Evolutionary conservation across 441 rosid genomes (phyloP).

Genomic region (Pelargonium australe): DNA sequence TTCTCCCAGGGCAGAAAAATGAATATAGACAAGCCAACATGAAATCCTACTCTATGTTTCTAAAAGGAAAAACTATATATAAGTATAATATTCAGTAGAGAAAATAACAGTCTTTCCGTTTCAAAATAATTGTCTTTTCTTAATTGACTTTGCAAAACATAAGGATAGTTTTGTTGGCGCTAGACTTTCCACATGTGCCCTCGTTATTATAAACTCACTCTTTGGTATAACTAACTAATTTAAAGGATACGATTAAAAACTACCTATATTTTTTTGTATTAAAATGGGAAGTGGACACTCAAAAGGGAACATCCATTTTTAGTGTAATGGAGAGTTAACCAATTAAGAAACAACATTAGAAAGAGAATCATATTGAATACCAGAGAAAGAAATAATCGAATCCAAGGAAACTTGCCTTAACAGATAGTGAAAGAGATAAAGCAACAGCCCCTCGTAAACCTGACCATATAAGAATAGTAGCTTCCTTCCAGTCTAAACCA

Average conservation of each 20-base stretch:
- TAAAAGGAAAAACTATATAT: background rate
- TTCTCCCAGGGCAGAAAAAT: constrained; percentile 1
- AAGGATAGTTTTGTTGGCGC: too few relatives aligned
- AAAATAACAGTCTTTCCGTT: too few relatives aligned
- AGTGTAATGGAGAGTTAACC: background rate
- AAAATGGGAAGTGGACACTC: background rate
- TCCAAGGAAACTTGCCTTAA: constrained; percentile 54
- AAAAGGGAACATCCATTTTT: background rate
- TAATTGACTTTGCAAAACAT: too few relatives aligned
- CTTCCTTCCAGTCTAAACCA: constrained; percentile 96
- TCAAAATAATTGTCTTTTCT: too few relatives aligned
- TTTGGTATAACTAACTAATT: too few relatives aligned
- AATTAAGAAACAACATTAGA: background rate
- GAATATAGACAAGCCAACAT: background rate
- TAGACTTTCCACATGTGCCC: too few relatives aligned
- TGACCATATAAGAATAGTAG: constrained; percentile 72
- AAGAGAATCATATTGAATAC: constrained; percentile 1
- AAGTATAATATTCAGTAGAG: background rate
- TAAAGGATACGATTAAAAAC: too few relatives aligned
- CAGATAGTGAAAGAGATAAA: constrained; percentile 77
- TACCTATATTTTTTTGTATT: too few relatives aligned
- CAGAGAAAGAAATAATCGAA: background rate
- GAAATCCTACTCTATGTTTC: background rate
- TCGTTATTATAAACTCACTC: too few relatives aligned
- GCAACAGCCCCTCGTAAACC: constrained; percentile 96